Percentiles rank a stretch among this genome's conserved stretches.
These are phyloP conservation scores for Crepidotus sp. DNA, from an alignment of 1,284 basidiomycete genomes.

Conservation along the genomic window DNA sequence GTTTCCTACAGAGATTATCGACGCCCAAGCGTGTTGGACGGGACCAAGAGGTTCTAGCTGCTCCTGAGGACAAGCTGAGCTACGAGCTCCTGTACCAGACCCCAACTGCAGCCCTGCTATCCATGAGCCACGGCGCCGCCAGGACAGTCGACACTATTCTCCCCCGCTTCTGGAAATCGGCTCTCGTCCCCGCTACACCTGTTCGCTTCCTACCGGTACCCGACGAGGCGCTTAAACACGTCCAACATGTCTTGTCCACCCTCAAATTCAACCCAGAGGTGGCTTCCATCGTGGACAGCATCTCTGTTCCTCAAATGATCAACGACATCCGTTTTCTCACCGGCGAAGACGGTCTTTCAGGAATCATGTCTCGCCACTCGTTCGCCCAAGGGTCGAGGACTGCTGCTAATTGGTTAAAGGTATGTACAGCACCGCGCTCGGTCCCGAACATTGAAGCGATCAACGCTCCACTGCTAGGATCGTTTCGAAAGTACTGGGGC, in stretches of 20 bases:
- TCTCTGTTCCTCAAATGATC: slow-evolving; percentile 54
- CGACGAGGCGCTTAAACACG: slow-evolving; percentile 36
- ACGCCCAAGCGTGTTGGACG: slow-evolving; percentile 19
- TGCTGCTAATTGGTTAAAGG: slow-evolving; percentile 72
- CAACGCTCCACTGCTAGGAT: slow-evolving; percentile 18
- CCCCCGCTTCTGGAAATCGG: slow-evolving; percentile 55
- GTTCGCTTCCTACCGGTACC: slow-evolving; percentile 45
- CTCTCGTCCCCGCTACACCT: slow-evolving; percentile 40
- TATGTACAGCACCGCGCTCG: slow-evolving; percentile 7
- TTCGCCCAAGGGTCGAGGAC: slow-evolving; percentile 60
- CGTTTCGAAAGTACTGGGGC: slow-evolving; percentile 69
- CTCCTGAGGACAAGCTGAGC: slow-evolving; percentile 2
- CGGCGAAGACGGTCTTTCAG: slow-evolving; percentile 60
- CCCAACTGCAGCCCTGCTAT: slow-evolving; percentile 36
- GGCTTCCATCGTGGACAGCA: slow-evolving; percentile 52
- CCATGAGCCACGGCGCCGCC: slow-evolving; percentile 30
- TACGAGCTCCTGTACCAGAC: slow-evolving; percentile 34
- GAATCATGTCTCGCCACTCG: slow-evolving; percentile 68
- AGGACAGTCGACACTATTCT: slow-evolving; percentile 40
- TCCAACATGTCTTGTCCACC: slow-evolving; percentile 38
- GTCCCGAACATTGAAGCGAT: neutral
- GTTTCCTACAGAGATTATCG: slow-evolving; percentile 25
- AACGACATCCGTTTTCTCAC: slow-evolving; percentile 73
- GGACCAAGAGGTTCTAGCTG: slow-evolving; percentile 23
- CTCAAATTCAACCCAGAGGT: slow-evolving; percentile 53